Base-by-base conservation (phyloP, 305 asterid genomes). In the Solanum hybrid region DNA sequence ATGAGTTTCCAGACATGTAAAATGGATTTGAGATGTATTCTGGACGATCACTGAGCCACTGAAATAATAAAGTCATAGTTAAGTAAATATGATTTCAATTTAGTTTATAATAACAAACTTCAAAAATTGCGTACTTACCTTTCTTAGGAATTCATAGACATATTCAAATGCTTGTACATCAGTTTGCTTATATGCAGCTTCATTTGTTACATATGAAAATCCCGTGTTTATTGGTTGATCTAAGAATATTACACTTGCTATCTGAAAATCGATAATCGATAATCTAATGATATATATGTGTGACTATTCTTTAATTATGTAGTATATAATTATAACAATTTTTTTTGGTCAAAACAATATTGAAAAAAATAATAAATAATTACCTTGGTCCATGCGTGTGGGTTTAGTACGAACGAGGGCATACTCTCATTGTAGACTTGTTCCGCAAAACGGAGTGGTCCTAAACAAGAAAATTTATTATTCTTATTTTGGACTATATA, bases 171-270 rank as follows among this genome's bases (percentile, higher is more conserved):
- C 84, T 81, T 89, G 82, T 81, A 89, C 31, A 89, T 89, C 90
- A 38, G 75, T 89, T 14, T 36, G 32, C 66, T 38, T 51, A 26
- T 51, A 14, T 11, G 84, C 89, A 26, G 6, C 8, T 6, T 42
- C 3, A 27, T 77, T 81, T 64, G 82, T 89, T 32, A 82, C 79
- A 71, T 88, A 88, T 32, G 90, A 88, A 10, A 88, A 88, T 26
- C 90, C 88, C 2, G 71, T 71, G 32, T 79, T 84, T 14, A 82
- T 72, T 10, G 88, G 90, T 31, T 73, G 78, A 36, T 88, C 90
- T 10, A 88, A 88, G 31, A 88, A 88, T 10, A 88, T 88, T 36
- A 88, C 15, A 78, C 6, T 88, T 22, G 90, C 90, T 24, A 10
- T 36, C 84, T 88, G 79, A 40, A 31, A 88, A 88, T n/a, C 9